Base-by-base conservation (phyloP, 2,329 filamentous ascomycete genomes). In the Talaromyces sp. region DNA sequence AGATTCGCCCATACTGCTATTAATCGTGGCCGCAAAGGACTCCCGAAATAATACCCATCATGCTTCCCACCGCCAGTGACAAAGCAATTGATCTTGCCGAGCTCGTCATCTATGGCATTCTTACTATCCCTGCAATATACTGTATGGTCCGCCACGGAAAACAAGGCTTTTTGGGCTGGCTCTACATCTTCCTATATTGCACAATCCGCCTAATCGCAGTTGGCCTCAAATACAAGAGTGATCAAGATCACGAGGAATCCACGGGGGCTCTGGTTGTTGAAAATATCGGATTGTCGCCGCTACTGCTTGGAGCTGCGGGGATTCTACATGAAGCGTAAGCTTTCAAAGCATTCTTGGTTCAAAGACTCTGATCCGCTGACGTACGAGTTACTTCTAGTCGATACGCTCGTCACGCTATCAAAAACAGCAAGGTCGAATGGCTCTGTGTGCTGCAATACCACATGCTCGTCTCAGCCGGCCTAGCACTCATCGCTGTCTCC, bases 361-460 rank as follows among this genome's bases (percentile, higher is more conserved):
- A 37, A 13, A 3, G 11, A 37, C 9, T 37, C 35, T 37, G 35
- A 8, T 37, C 3, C 35, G 7, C 35, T 62, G 37, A 62, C 41
- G 37, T 22, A 5, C 3, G 19, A 6, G 2, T 37, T 13, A 6
- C 11, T 16, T 27, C 24, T 43, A 65, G 63, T 62, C 63, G 63
- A 31, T 11, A 22, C 14, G 45, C 45, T 11, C 63, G 63, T 19
- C 47, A 49, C n/a, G 39, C 58, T 5, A 56, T 65, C 49, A 60
- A 37, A 1, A 65, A 50, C 14, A 31, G 11, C 19, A 65, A 65
- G 35, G 19, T 65, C 14, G 63, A 65, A 57, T 65, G 63, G 63
- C 31, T 61, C n/a, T 14, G 31, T 31, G 63, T 62, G n/a, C 31
- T 65, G 57, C 63, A 65, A 65, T 56, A 61, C 24, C 63, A 65